Evolutionary conservation across 495 filamentous ascomycete species (phyloP).

Genomic region (Acidiella bohemica): DNA sequence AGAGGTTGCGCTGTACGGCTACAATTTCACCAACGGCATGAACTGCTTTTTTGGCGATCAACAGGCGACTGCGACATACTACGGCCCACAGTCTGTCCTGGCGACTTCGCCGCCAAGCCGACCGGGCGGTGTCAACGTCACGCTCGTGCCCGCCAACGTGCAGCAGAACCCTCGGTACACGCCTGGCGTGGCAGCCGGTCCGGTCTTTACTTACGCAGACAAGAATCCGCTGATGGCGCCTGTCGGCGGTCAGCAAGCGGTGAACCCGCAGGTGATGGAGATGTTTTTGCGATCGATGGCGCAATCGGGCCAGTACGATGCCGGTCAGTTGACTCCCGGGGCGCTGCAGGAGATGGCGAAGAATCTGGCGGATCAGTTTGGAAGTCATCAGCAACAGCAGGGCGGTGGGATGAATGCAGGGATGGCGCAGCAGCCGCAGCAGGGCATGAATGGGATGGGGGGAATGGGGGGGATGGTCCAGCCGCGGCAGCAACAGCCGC

Average conservation of each 20-base stretch:
- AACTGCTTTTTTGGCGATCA: constrained; percentile 77
- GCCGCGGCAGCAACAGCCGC: no score
- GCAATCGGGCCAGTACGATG: no score
- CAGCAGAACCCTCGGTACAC: constrained; percentile 2
- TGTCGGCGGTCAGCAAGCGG: constrained; percentile 5
- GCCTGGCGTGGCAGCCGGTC: neutral
- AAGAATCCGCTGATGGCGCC: constrained; percentile 18
- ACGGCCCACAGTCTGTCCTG: constrained; percentile 70
- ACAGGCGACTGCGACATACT: constrained; percentile 66
- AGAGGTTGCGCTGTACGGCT: constrained; percentile 72
- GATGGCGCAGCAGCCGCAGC: no score
- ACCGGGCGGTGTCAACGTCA: constrained; percentile 60
- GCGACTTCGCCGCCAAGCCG: constrained; percentile 67
- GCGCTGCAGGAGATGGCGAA: no score
- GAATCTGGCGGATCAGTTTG: no score
- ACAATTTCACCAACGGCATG: constrained; percentile 62
- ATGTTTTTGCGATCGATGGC: no score
- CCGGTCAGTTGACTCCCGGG: no score
- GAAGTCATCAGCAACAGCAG: no score
- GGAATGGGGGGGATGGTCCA: no score
- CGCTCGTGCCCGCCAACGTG: constrained; percentile 31
- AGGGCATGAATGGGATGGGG: no score
- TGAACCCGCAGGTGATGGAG: neutral
- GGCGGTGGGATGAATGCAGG: no score
- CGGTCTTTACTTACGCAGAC: constrained; percentile 62